Evolutionary conservation across 2,329 filamentous ascomycete genomes (phyloP).

Genomic region (Blumeriella jaapii): DNA sequence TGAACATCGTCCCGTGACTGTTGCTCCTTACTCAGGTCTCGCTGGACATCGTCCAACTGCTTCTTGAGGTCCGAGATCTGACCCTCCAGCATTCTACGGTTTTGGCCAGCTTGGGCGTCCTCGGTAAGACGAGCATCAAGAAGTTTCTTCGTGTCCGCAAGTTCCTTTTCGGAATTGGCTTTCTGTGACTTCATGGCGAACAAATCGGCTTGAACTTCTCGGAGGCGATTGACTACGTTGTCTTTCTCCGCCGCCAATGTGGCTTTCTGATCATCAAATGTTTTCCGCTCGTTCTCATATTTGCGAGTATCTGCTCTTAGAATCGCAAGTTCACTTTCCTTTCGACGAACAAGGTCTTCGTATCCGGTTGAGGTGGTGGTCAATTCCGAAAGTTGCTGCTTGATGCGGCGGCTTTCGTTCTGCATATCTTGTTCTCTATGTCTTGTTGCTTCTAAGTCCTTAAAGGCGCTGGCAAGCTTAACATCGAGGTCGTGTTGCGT

Average conservation of each 20-base stretch:
- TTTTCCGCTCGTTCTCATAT: conserved; percentile 67
- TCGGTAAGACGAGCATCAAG: conserved; percentile 83
- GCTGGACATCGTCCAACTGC: conserved; percentile 73
- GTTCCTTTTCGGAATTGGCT: conserved; percentile 74
- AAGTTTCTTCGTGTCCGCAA: conserved; percentile 73
- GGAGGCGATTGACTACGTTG: conserved; percentile 61
- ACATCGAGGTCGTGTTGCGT: conserved; percentile 82
- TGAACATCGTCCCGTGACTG: conserved; percentile 92
- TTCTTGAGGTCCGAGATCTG: conserved; percentile 82
- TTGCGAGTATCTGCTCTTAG: conserved; percentile 76
- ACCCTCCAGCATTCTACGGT: conserved; percentile 69
- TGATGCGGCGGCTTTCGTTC: conserved; percentile 70
- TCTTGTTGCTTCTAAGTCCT: conserved; percentile 66
- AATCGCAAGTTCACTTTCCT: conserved; percentile 84
- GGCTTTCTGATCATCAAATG: conserved; percentile 68
- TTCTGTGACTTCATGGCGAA: conserved; percentile 80
- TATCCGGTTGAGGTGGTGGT: conserved; percentile 90
- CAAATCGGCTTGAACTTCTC: conserved; percentile 77
- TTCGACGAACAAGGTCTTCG: conserved; percentile 83
- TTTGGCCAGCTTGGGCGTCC: conserved; percentile 73
- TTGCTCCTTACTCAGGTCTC: conserved; percentile 79
- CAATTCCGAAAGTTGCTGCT: conserved; percentile 75
- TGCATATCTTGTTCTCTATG: conserved; percentile 64
- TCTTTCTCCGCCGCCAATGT: conserved; percentile 66
- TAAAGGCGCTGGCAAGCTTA: conserved; percentile 66